Percentiles rank a stretch among this genome's conserved stretches.
phyloP scores from a whole-genome alignment of 2,329 filamentous ascomycete species.

The Myriosclerotinia curreyana region DNA sequence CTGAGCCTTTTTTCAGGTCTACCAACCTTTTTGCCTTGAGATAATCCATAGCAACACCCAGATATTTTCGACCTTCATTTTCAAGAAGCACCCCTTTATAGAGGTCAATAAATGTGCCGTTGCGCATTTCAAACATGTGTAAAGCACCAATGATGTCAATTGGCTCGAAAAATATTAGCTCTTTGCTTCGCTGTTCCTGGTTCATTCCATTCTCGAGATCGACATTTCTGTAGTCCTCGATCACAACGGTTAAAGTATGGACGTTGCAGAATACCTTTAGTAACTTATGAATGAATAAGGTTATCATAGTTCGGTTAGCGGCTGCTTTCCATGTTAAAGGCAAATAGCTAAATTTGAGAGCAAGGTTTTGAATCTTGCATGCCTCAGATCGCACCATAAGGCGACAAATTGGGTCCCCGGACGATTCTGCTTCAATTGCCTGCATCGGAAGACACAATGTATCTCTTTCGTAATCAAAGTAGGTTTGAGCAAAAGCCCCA shows the following conservation, averaged over 20 bases:
- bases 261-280: not conserved
- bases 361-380: not conserved
- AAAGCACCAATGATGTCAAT: not conserved
- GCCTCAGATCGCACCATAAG: not conserved
- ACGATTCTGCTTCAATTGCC: not conserved
- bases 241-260: not conserved
- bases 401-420: not conserved
- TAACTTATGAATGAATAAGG: not conserved
- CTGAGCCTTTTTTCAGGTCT: not conserved
- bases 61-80: not conserved
- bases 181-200: not conserved
- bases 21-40: not conserved
- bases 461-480: slow-evolving; percentile 8
- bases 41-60: not conserved
- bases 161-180: not conserved
- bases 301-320: not conserved
- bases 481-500: not conserved
- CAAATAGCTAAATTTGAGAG: not conserved
- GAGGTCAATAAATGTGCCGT: not conserved
- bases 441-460: not conserved
- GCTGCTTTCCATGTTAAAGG: no score
- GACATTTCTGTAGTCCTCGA: not conserved
- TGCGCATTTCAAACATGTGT: not conserved
- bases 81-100: not conserved
- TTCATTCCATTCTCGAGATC: no score